Conservation (phyloP, 306 rosid species). For the Morella rubra region DNA sequence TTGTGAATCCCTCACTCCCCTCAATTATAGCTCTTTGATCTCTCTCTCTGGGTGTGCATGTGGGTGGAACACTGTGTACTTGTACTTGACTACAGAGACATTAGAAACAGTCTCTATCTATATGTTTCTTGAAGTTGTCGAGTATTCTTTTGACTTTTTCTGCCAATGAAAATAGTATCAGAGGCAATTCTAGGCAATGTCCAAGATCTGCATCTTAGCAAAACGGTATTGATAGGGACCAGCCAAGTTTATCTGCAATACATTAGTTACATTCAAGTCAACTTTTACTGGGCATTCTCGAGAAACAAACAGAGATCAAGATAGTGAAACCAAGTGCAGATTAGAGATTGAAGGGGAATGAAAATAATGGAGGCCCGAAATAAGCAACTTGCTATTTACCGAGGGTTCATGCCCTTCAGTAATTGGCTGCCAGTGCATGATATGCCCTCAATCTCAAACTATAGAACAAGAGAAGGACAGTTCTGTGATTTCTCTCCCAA, state of each 20-base stretch:
- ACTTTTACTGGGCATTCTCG: not conserved
- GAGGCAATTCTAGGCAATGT: constrained; percentile 1
- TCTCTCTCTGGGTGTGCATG: constrained; percentile 19
- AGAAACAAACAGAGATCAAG: constrained; percentile 1
- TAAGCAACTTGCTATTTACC: not conserved
- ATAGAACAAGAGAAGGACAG: constrained; percentile 28
- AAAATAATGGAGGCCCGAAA: not conserved
- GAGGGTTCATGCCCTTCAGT: not conserved
- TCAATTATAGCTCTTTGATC: constrained; percentile 56
- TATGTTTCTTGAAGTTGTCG: not conserved
- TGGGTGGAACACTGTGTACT: constrained; percentile 35
- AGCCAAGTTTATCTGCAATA: not conserved
- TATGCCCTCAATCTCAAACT: not conserved
- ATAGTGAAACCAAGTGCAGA: constrained; percentile 1
- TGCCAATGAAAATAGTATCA: constrained; percentile 7
- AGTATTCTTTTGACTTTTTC: constrained; percentile 11
- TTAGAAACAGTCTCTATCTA: constrained; percentile 15
- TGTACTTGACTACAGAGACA: constrained; percentile 19
- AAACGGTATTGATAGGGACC: not conserved
- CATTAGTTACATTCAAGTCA: not conserved
- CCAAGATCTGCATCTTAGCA: not conserved
- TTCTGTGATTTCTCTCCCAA: constrained; percentile 54
- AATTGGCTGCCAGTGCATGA: constrained; percentile 8
- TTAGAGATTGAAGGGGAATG: not conserved
- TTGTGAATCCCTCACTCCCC: constrained; percentile 41